Evolutionary conservation across 495 filamentous ascomycete genomes (phyloP).

Genomic region (Penicillium subrubescens): DNA sequence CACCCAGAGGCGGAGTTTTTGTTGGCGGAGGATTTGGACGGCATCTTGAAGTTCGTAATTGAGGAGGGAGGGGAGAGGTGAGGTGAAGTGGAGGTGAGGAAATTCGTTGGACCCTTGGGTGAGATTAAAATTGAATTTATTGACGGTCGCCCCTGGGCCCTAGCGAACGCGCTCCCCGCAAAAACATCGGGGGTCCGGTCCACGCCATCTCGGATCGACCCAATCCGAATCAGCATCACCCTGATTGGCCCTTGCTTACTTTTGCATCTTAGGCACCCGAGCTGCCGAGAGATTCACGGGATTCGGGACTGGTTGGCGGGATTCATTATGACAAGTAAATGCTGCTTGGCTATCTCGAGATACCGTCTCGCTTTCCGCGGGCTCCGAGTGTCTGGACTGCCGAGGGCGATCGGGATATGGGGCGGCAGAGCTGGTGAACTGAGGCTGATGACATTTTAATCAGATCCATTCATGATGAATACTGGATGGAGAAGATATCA

Average conservation of each 20-base stretch:
- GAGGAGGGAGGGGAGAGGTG: neutral
- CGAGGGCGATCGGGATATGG: neutral
- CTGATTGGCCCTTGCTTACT: constrained; percentile 17
- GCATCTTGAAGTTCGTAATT: constrained; percentile 17
- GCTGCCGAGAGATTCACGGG: neutral
- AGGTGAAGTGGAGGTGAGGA: neutral
- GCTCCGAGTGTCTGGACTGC: neutral
- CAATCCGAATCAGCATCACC: constrained; percentile 24
- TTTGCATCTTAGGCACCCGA: neutral
- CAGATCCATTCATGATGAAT: neutral
- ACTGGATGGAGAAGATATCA: too few species aligned
- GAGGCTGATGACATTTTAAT: neutral
- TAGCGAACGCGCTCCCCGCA: constrained; percentile 6
- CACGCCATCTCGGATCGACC: constrained; percentile 31
- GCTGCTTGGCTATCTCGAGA: neutral
- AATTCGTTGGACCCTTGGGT: neutral
- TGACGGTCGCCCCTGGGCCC: constrained; percentile 18
- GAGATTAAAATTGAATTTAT: constrained; percentile 12
- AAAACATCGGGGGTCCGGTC: constrained; percentile 1
- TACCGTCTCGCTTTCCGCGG: neutral
- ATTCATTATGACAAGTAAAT: neutral
- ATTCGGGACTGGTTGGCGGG: neutral
- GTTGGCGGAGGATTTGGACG: constrained; percentile 30
- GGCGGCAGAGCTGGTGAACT: neutral
- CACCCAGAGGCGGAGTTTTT: constrained; percentile 26